A percentile compares a stretch with the other conserved stretches of the same genome.
Conservation (phyloP, 2,329 filamentous ascomycete genomes). For the Parastagonospora nodorum region DNA sequence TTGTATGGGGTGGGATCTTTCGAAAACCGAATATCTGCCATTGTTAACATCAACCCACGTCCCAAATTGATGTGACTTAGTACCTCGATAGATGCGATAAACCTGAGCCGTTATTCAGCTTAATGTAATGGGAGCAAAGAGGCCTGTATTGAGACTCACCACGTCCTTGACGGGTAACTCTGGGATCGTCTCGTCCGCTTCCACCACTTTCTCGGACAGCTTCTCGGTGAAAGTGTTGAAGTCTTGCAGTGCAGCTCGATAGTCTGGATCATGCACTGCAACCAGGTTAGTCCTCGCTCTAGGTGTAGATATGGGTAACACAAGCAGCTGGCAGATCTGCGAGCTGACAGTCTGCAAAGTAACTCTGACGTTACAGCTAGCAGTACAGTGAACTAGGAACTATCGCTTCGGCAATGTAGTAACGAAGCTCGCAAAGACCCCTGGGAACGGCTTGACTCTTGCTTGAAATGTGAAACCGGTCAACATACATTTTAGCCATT, state of each 20-base stretch:
- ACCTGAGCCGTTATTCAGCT: constrained; percentile 52
- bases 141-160: constrained; percentile 49
- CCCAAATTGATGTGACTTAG: background rate
- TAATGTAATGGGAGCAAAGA: background rate
- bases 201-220: constrained; percentile 71
- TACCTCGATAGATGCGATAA: constrained; percentile 78
- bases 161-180: constrained; percentile 86
- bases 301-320: no score
- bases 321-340: no score
- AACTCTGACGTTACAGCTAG: no score
- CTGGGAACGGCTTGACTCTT: no score
- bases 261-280: constrained; percentile 78
- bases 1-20: constrained; percentile 89
- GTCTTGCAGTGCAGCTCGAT: constrained; percentile 76
- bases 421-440: no score
- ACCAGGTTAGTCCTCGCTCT: constrained; percentile 13
- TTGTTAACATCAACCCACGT: constrained; percentile 2
- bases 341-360: no score
- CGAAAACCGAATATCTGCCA: constrained; percentile 75
- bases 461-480: background rate
- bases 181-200: constrained; percentile 79
- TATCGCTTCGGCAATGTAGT: no score
- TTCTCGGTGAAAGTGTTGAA: constrained; percentile 79
- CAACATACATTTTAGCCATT: constrained; percentile 67
- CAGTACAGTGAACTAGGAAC: no score